Evolutionary conservation across 208 protist genomes (phyloP), one percentile per base, ranked within the genome.

Genomic region (Histomonas meleagridis): DNA sequence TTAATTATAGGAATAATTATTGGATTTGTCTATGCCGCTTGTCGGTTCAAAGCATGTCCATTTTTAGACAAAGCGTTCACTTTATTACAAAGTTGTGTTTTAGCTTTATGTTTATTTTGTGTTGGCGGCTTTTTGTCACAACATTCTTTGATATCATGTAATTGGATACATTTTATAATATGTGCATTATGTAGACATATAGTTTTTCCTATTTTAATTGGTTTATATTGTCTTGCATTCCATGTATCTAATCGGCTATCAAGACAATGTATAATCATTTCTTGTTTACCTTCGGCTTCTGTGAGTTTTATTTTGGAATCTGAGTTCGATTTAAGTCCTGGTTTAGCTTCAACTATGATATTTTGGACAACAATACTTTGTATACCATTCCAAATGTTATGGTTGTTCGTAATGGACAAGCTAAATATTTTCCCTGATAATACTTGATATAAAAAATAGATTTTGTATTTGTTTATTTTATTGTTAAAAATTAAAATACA

Each of bases 291-390:
- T 55, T 38, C 76, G 26, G 76, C 76, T 12, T 26, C 46, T 38
- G 76, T 46, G 16, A 38, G 46, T 26, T 86, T 55, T 38, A 48
- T 46, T 38, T n/a, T 86, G 10, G 38, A 40, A 38, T 43, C 76
- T 38, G 35, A 48, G 9, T 18, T 46, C 18, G 23, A 43, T 1
- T 7, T 86, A 57, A 46, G 76, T 38, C 26, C 23, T 21, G 70
- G 70, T 32, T 79, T 14, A 1, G 70, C 70, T n/a, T 79, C 70
- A n/a, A 79, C 70, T n/a, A 51, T 79, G 40, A 79, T 79, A n/a
- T 79, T 79, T 28, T 79, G 70, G 70, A 79, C 70, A 49, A 79
- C 70, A n/a, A 18, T 79, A 14, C 40, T 79, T 51, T 51, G 38
- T 51, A 40, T 79, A 7, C 70, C 70, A 49, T 49, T 35, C 10